Evolutionary conservation across 1,284 basidiomycete genomes (phyloP), one percentile per base, ranked within the genome.

Genomic region (Hymenochaete sp.): DNA sequence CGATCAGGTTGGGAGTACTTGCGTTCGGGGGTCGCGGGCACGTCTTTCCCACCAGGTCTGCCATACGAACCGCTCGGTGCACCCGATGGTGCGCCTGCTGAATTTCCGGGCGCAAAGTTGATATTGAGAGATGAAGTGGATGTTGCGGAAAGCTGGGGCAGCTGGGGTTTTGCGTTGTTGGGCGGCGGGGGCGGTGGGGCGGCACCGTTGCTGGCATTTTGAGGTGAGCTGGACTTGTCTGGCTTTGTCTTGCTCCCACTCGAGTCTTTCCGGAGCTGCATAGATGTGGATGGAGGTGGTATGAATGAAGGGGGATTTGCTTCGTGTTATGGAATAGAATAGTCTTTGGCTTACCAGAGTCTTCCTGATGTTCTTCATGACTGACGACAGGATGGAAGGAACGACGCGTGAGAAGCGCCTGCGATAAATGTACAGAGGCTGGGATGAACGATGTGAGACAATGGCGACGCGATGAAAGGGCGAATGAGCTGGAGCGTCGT

Each of bases 281-380:
- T 37, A 19, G 5, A 37, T 35, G 63, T 66, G 37, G 48, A 45
- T 53, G 48, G 55, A 56, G 45, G 47, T 50, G 44, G 44, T 48
- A 52, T 54, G 50, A 57, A 55, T 39, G 49, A 50, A 42, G 42
- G 50, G 51, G 32, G 21, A 19, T 5, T n/a, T n/a, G 32, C n/a
- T n/a, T n/a, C n/a, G n/a, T n/a, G n/a, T n/a, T n/a, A n/a, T n/a
- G n/a, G n/a, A n/a, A n/a, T n/a, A n/a, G 13, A 53, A 51, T 54
- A 46, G 46, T 53, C 50, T 48, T 44, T 43, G 36, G 63, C 61
- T 61, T 58, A 91, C 90, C 63, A 92, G 71, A 54, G 82, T 82
- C 71, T 91, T 93, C 76, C 87, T 91, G 61, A 93, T 71, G 54
- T 80, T 80, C 71, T 93, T 93, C 90, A 93, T 93, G 52, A 49